Base-by-base conservation (phyloP, 768 basidiomycete species). In the Lentinula detonsa region DNA sequence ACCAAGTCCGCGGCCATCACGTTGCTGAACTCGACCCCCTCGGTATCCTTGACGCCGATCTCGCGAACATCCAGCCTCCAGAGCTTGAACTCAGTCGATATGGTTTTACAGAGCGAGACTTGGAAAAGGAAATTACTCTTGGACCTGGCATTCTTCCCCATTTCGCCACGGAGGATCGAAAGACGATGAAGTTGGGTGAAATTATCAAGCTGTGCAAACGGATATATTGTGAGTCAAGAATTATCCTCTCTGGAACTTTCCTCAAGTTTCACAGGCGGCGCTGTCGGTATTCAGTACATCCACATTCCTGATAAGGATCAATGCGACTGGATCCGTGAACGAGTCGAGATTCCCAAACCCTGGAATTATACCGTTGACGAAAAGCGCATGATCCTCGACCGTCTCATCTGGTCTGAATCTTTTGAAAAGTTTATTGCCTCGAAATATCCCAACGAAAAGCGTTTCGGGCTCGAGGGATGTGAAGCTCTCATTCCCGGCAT, bases 391-490 rank as follows among this genome's bases (percentile, higher is more conserved):
- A 95, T 99, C 65, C 85, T 99, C 60, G 97, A 99, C 77, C 92
- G 97, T 63, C 88, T 98, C 67, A 98, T 98, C 72, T 99, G 97
- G 97, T 98, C 96, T n/a, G 97, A 98, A 69, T 90, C 92, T 4
- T 98, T 98, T 70, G 97, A 99, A 74, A 95, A 95, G 70, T 99
- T 98, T 82, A 95, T 99, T 64, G 90, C 95, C 21, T 91, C 86
- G 82, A 99, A 98, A 74, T 97, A 93, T 77, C 97, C 97, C 66
- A 99, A 98, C 76, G 97, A 99, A 81, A 99, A 99, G 76, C 90
- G 97, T 51, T 99, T 99, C 75, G 97, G 97, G 74, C 84, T 99
- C 46, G 97, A 99, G 75, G 97, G 97, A 59, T 97, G 95, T 74
- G 97, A 99, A 76, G 85, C 93, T 33, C 87, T 99, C 66, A 90